Evolutionary conservation across 78 protist species (phyloP).

Genomic region (Monocercomonoides exilis): DNA sequence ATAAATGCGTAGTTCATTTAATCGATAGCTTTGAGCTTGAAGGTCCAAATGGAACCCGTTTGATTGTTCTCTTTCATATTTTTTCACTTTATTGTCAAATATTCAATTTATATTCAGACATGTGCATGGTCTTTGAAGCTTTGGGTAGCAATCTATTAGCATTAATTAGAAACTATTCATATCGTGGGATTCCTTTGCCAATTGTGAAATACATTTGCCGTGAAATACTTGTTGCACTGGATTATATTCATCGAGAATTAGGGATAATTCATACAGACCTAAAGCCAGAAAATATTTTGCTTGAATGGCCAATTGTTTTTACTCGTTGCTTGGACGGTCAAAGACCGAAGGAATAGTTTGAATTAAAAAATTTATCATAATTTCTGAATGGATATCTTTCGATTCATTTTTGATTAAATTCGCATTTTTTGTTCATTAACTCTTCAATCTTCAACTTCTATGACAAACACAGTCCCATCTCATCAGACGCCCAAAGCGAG

Average conservation of each 20-base stretch:
- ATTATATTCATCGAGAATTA: background rate
- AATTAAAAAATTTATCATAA: too few relatives aligned
- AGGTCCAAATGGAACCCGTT: constrained; percentile 17
- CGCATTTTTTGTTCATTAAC: too few relatives aligned
- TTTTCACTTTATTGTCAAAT: background rate
- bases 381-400: too few relatives aligned
- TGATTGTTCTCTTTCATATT: background rate
- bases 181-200: constrained; percentile 13
- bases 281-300: constrained; percentile 10
- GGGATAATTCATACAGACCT: constrained; percentile 16
- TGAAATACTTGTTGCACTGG: constrained; percentile 1
- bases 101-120: background rate
- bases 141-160: background rate
- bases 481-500: too few relatives aligned
- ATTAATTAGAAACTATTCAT: background rate
- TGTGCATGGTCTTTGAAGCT: constrained; percentile 21
- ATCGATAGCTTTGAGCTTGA: constrained; percentile 12
- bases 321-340: too few relatives aligned
- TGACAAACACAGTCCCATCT: too few relatives aligned
- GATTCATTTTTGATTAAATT: too few relatives aligned
- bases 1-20: background rate
- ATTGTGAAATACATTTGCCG: background rate
- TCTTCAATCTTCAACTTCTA: too few relatives aligned
- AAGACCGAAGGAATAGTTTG: too few relatives aligned
- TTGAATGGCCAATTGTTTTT: constrained; percentile 5